Conservation (phyloP, 805 yeast genomes). For the Candida methanosorbosa region DNA sequence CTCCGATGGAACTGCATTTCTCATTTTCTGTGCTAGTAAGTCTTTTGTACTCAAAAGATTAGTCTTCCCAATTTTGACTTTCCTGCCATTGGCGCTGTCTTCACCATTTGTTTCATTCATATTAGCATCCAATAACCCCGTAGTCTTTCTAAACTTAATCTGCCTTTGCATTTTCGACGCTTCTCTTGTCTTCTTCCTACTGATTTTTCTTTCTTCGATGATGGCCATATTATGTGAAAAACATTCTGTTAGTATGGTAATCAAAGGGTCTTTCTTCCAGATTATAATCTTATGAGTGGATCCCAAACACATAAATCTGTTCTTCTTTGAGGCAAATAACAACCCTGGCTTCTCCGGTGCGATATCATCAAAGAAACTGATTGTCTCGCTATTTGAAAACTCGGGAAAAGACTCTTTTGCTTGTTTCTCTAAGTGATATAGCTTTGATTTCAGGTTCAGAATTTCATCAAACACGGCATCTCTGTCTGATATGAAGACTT, state of each 20-base stretch:
- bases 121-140: conserved; percentile 1
- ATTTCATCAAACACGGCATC: conserved; percentile 1
- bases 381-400: background rate
- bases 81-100: background rate
- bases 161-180: conserved; percentile 4
- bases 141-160: conserved; percentile 5
- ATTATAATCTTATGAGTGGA: conserved; percentile 7
- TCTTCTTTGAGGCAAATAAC: conserved; percentile 10
- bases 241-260: conserved; percentile 6
- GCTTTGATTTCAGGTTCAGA: background rate
- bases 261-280: conserved; percentile 12
- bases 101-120: background rate
- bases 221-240: conserved; percentile 2
- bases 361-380: background rate
- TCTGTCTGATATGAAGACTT: too few relatives aligned
- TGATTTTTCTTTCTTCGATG: background rate
- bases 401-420: background rate
- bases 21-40: conserved; percentile 5
- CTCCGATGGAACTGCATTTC: conserved; percentile 17
- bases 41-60: conserved; percentile 1
- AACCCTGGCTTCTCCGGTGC: conserved; percentile 2
- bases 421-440: background rate
- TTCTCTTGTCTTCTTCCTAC: background rate
- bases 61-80: background rate
- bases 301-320: conserved; percentile 10